Base-by-base conservation (phyloP, 345 rosid species). In the Brassica cretica region DNA sequence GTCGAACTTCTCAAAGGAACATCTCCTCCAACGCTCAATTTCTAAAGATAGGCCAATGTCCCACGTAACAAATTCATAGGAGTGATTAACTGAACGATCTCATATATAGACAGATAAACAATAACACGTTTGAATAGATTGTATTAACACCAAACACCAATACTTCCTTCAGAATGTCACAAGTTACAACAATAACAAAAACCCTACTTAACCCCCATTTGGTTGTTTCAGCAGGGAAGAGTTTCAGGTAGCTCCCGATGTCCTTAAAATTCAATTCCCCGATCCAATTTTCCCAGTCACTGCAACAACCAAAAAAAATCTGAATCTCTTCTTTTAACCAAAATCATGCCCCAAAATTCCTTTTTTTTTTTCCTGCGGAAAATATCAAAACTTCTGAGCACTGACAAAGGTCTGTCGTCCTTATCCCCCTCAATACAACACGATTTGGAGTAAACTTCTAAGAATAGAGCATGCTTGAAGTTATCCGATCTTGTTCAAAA, bases 401-500 rank as follows among this genome's bases (percentile, higher is more conserved):
- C 33, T 0, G 37, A 70, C 32, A 70, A n/a, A 64, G 62, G 12
- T 70, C 59, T 35, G 71, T 66, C 44, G 12, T 37, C 66, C 4
- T 14, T 11, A 12, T 0, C 3, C 24, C n/a, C 10, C 24, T 21
- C 24, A 7, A 41, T 44, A 29, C 9, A 18, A 32, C 3, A 25
- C 62, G 2, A n/a, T 16, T 27, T 8, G 8, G 15, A 14, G 5
- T 1, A 24, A 64, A 7, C 6, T 12, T 18, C 51, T 72, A 72
- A 19, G 77, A 66, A 64, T 72, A 72, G 11, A 78, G 53, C 77
- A 78, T 66, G 72, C 73, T 78, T 33, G 77, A 75, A 11, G 75
- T 37, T 10, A 80, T 74, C 16, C 97, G 87, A 33, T 86, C 89
- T 69, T 68, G 67, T 78, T 94, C 98, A 53, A 92, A 94, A 64